Base-by-base conservation (phyloP, 495 filamentous ascomycete genomes). In the Penicillium bialowiezense region DNA sequence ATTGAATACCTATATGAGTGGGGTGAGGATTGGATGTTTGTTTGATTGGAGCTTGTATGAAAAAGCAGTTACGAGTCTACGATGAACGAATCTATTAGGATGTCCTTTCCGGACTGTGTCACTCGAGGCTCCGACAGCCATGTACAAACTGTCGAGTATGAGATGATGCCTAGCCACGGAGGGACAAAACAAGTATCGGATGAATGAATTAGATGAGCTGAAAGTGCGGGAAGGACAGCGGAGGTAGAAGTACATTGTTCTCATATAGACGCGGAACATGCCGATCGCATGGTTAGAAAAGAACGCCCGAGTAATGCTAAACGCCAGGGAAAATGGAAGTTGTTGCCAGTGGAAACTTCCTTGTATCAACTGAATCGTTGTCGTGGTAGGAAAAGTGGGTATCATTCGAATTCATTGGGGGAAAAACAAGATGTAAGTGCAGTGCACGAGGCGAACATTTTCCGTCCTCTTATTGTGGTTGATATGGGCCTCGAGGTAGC, bases 321-420 rank as follows among this genome's bases (percentile, higher is more conserved):
- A 15, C 28, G 14, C 19, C 3, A 48, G 38, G 29, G 26, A 32
- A 39, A 17, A n/a, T 31, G 32, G 0, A 9, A 48, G 2, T 12
- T 28, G 44, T n/a, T 39, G 10, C 24, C 23, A 28, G 29, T 20
- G 9, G 12, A 5, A 4, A 10, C 14, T 35, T 45, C 34, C 41
- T 44, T 49, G 31, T 28, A 34, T 29, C 14, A 50, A 41, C 44
- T 35, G 35, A 50, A 35, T 18, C 41, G 44, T 28, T 41, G 41
- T 42, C 28, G 5, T 33, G 18, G 35, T 32, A 26, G 36, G 12
- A 32, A 52, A 44, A 41, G 46, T 41, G 57, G 60, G 60, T 63
- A 63, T 63, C 60, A 63, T 60, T 53, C 42, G 43, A 43, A 60
- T 48, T 58, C 58, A 52, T 61, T 52, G 41, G 23, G n/a, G n/a